These are phyloP conservation scores for Xylariaceae sp. DNA, from an alignment of 2,329 filamentous ascomycete genomes.

Conservation along the genomic window DNA sequence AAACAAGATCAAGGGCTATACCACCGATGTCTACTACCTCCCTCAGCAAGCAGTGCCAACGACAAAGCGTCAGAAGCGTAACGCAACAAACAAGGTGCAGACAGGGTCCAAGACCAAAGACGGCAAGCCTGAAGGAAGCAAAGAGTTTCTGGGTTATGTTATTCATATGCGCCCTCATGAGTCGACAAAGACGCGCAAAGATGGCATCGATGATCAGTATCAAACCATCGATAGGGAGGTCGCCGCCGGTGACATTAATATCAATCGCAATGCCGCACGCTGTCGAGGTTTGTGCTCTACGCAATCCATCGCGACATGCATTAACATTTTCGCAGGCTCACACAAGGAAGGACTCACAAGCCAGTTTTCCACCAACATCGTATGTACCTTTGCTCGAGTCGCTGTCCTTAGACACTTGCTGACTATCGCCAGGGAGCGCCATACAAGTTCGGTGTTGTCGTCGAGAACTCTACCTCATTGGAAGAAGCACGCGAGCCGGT, in stretches of 20 bases:
- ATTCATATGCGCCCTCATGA: constrained; percentile 56
- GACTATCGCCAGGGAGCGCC: constrained; percentile 50
- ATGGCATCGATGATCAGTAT: constrained; percentile 63
- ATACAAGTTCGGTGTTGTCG: constrained; percentile 63
- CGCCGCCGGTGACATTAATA: constrained; percentile 37
- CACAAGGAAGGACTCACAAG: constrained; percentile 45
- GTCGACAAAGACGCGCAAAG: constrained; percentile 46
- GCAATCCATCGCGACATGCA: constrained; percentile 15
- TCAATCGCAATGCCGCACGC: constrained; percentile 43
- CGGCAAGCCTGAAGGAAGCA: background rate
- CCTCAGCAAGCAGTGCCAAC: constrained; percentile 39
- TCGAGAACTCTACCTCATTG: constrained; percentile 47
- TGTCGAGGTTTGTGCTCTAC: constrained; percentile 30
- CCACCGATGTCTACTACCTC: constrained; percentile 20
- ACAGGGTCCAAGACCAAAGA: no score
- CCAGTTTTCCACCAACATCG: constrained; percentile 54
- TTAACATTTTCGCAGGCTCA: constrained; percentile 27
- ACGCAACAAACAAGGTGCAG: no score
- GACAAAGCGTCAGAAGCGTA: no score
- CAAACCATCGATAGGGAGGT: constrained; percentile 38
- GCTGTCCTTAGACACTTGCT: constrained; percentile 10
- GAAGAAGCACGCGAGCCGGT: constrained; percentile 46
- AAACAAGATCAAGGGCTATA: background rate
- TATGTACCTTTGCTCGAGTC: constrained; percentile 26
- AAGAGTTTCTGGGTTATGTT: constrained; percentile 45